A percentile compares a stretch with the other conserved stretches of the same genome.
Conservation (phyloP, 495 filamentous ascomycete genomes). For the Penicillium malachiteum region DNA sequence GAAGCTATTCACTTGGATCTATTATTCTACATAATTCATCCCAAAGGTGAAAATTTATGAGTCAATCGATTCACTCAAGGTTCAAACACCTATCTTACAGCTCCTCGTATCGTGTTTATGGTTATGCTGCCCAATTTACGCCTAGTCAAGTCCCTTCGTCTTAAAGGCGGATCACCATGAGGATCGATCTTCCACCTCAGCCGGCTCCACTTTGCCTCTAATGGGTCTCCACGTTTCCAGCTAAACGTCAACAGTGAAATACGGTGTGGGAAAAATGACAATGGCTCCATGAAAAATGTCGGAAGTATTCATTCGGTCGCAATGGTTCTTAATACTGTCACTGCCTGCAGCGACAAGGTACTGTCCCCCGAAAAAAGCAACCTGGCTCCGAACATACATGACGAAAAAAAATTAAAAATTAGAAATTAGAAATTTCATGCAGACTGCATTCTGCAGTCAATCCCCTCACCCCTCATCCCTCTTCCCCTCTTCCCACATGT, state of each 20-base stretch:
- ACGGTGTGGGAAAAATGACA: neutral
- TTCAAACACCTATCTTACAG: too few relatives aligned
- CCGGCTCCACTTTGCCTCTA: constrained; percentile 20
- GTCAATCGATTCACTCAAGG: neutral
- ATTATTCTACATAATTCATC: neutral
- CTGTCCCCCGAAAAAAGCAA: too few relatives aligned
- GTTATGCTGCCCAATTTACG: neutral
- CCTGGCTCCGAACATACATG: too few relatives aligned
- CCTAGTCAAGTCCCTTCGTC: neutral
- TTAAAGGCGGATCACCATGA: neutral
- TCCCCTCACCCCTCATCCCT: too few relatives aligned
- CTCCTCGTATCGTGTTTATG: too few relatives aligned
- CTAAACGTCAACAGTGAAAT: constrained; percentile 3
- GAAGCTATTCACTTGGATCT: neutral
- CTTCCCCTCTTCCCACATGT: too few relatives aligned
- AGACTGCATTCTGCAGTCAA: too few relatives aligned
- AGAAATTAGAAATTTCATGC: too few relatives aligned
- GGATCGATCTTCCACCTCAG: constrained; percentile 17
- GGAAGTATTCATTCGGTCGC: neutral
- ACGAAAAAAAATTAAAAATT: too few relatives aligned
- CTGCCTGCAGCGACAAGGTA: too few relatives aligned
- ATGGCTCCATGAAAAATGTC: too few relatives aligned
- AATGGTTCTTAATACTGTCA: too few relatives aligned
- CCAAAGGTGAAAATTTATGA: neutral
- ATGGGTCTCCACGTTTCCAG: constrained; percentile 12